Base-by-base conservation (phyloP, 495 filamentous ascomycete species). In the Hyphodiscus hymeniophilus region DNA sequence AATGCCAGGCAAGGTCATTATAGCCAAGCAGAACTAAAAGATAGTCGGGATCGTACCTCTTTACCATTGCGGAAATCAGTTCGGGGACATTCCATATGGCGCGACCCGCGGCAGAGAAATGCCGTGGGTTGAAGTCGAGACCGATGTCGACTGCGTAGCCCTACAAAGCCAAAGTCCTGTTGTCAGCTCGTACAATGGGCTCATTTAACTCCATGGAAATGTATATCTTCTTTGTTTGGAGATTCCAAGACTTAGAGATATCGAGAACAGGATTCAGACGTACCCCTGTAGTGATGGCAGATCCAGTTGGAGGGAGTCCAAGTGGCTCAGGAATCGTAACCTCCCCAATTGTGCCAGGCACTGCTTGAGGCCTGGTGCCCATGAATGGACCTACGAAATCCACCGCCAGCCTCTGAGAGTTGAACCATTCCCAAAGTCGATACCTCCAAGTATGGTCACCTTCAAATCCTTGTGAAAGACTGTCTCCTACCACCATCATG, bases 31-130 rank as follows among this genome's bases (percentile, higher is more conserved):
- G 16, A 30, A 66, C 55, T 6, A 68, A 51, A 7, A 59, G 54
- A 16, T 56, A 60, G 48, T 74, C 61, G 3, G 62, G 50, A 35
- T 62, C 61, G 47, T 70, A 66, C 32, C 49, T 55, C 21, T 64
- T 63, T 7, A 72, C 64, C 43, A 69, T 50, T 47, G 68, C 59
- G 43, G 64, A 63, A 45, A 75, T 64, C 33, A 67, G 57, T 30
- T 50, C 50, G 52, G 68, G 70, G 7, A 64, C 60, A 20, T 64
- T 55, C 17, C 26, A 10, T 7, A 50, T 50, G 51, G 61, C 59
- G 7, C 51, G 52, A 4, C 65, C 65, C 38, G 54, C 46, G 7
- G 31, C 22, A 3, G 38, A 11, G 45, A 41, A 40, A 42, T 52
- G 50, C 15, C 17, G 18, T 28, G 16, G 33, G 17, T 60, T 47